Base-by-base conservation (phyloP, 495 filamentous ascomycete genomes). In the Penicillium tannophilum region DNA sequence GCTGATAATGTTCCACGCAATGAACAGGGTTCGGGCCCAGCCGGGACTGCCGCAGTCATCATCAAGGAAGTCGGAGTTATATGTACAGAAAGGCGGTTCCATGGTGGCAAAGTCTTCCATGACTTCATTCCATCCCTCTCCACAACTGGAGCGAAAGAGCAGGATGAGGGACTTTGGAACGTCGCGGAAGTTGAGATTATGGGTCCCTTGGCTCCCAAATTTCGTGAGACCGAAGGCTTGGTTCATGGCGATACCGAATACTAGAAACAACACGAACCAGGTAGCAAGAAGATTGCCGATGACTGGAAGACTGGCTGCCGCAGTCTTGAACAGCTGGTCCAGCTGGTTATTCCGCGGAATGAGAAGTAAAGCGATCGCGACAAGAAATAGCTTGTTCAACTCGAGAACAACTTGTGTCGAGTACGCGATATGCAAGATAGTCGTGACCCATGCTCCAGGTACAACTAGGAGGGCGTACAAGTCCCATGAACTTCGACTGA, bases 291-390 rank as follows among this genome's bases (percentile, higher is more conserved):
- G 80, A 68, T 97, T 99, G 54, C 88, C 85, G 66, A 99, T 98
- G 14, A 89, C 87, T 2, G 89, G 88, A 35, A 99, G 76, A 85
- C 88, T 92, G 43, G 94, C 94, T n/a, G 94, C 95, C 3, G 95
- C 95, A 16, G 94, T 99, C 75, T 99, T 99, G 85, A 98, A 99
- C 6, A 99, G 86, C 71, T 99, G 94, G 67, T 99, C 94, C 11
- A 99, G 86, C 48, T 96, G 92, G 62, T 99, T 94, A 72, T 98
- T 99, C 6, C 94, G 85, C 10, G 94, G 94, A 56, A 99, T 99
- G 46, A 99, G 85, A 58, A 99, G 79, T 20, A 98, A 82, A 1
- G 94, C 87, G 58, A 98, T 87, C 20, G 91, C 88, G 47, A 98
- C 94, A 42, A 99, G 78, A 70, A 96, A 97, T 17, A 96, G 83